These are phyloP conservation scores for Penicillium verrucosum DNA, from an alignment of 2,329 filamentous ascomycete species.

Conservation along the genomic window DNA sequence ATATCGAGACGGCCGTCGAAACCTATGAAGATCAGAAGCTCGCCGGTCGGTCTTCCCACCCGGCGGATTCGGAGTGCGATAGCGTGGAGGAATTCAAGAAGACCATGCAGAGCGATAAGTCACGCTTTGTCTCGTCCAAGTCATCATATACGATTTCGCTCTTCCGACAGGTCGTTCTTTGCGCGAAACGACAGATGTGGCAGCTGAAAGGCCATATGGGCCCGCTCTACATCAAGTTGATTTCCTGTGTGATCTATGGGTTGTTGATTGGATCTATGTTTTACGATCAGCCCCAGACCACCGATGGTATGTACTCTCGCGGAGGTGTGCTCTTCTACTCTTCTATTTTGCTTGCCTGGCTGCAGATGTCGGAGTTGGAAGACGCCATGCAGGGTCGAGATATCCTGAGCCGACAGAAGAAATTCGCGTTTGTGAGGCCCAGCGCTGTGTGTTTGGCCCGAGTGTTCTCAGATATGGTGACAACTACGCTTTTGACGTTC, in stretches of 20 bases:
- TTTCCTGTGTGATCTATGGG: constrained; percentile 67
- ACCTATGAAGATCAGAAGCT: constrained; percentile 50
- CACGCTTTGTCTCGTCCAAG: constrained; percentile 54
- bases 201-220: constrained; percentile 68
- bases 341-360: constrained; percentile 59
- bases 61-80: constrained; percentile 36
- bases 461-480: constrained; percentile 56
- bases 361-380: constrained; percentile 71
- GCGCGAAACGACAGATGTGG: constrained; percentile 68
- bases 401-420: constrained; percentile 63
- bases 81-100: constrained; percentile 53
- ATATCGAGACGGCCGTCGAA: constrained; percentile 57
- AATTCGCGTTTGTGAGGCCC: constrained; percentile 62
- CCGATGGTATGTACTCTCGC: constrained; percentile 57
- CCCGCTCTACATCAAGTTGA: constrained; percentile 68
- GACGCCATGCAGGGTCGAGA: constrained; percentile 68
- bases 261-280: constrained; percentile 73
- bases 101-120: constrained; percentile 57
- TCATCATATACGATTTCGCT: constrained; percentile 73
- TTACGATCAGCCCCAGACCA: constrained; percentile 58
- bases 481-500: constrained; percentile 52
- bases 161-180: constrained; percentile 58
- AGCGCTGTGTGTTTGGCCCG: constrained; percentile 58
- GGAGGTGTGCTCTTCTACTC: constrained; percentile 62
- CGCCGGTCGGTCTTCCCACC: constrained; percentile 39